Evolutionary conservation across 2,329 filamentous ascomycete genomes (phyloP), one percentile per base, ranked within the genome.

Genomic region (Zasmidium cellare): DNA sequence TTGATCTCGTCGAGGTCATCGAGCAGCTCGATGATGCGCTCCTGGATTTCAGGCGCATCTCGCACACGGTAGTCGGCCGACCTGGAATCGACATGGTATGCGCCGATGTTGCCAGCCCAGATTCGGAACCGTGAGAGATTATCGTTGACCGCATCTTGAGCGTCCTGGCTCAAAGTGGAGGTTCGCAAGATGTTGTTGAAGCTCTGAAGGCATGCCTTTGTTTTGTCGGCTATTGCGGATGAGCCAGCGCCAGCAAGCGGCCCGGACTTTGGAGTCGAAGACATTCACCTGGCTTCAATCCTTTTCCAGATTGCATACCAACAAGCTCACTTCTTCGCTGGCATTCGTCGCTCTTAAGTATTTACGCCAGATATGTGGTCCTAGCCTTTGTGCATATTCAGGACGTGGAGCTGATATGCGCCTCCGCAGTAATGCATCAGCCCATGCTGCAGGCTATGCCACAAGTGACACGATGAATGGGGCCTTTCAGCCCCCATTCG

Each of bases 51-150:
- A 22, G 68, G 65, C 1, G 64, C 62, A 3, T 68, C 62, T 24
- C 64, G 63, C 19, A 72, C 35, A 19, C 65, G 62, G 47, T 68
- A 53, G 46, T 71, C 67, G 1, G 68, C 58, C 3, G 68, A 71
- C n/a, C 61, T 55, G 1, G 56, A 28, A 9, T 61, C 51, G 20
- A 53, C 24, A 51, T 71, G 69, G 25, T 65, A 58, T 7, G 69
- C 68, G 14, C 70, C 69, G 14, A 72, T 60, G 52, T 72, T 71
- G 7, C 67, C 66, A 2, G 66, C 66, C 70, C 70, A 72, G n/a
- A 72, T 55, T 18, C 53, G 60, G 35, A 70, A 70, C 3, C 68
- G 56, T 49, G 52, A 48, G 16, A 41, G 12, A 41, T 41, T 41
- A 14, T 41, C n/a, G 16, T 41, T 41, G 35, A 41, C 35, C 31